phyloP scores from a whole-genome alignment of 1,284 basidiomycete species.

The Wallemia ichthyophaga region DNA sequence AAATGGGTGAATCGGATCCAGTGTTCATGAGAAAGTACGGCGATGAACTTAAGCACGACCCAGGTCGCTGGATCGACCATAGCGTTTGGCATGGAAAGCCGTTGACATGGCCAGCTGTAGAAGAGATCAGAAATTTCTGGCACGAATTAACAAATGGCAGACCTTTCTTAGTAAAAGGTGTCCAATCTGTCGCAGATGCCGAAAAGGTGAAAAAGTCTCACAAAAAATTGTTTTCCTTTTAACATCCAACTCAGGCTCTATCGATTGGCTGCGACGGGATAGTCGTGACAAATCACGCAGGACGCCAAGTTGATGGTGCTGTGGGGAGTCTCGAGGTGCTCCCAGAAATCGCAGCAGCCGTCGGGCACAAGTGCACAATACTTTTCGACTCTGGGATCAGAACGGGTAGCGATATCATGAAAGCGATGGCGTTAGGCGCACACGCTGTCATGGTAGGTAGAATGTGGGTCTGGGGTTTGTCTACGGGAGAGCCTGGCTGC shows the following conservation, averaged over 20 bases:
- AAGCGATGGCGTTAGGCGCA: conserved; percentile 22
- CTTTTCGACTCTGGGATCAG: conserved; percentile 53
- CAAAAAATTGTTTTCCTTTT: neutral
- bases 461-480: conserved; percentile 7
- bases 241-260: conserved; percentile 32
- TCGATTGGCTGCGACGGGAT: conserved; percentile 37
- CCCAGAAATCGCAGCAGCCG: conserved; percentile 23
- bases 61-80: conserved; percentile 25
- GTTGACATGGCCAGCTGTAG: neutral
- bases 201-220: conserved; percentile 20
- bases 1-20: conserved; percentile 30
- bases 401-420: conserved; percentile 40
- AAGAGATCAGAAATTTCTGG: conserved; percentile 25
- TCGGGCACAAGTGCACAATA: conserved; percentile 26
- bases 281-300: conserved; percentile 53
- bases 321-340: conserved; percentile 39
- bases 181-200: conserved; percentile 24
- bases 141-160: conserved; percentile 24
- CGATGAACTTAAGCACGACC: conserved; percentile 18
- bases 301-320: conserved; percentile 49
- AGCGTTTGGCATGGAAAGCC: conserved; percentile 22
- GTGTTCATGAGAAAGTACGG: conserved; percentile 23
- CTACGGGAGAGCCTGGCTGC: conserved; percentile 28
- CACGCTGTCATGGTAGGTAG: conserved; percentile 14
- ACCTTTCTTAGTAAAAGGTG: conserved; percentile 27